Conservation (phyloP, 768 basidiomycete genomes). For the Wakefieldia striispora region DNA sequence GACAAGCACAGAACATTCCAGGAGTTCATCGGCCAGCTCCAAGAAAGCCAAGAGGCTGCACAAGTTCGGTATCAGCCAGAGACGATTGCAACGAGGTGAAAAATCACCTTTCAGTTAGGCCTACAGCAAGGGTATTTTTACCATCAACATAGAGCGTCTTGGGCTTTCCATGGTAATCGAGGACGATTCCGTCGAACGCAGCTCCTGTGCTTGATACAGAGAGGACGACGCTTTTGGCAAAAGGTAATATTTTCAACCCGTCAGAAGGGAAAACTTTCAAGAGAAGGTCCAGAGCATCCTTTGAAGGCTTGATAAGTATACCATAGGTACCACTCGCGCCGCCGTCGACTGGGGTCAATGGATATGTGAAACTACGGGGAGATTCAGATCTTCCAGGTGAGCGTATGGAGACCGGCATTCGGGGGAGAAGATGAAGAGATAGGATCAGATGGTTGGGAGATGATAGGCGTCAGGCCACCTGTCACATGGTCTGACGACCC, state of each 20-base stretch:
- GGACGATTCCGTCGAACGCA: constrained; percentile 74
- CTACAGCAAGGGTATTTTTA: constrained; percentile 76
- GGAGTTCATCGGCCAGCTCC: constrained; percentile 83
- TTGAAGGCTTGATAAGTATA: constrained; percentile 45
- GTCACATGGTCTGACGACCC: constrained; percentile 96
- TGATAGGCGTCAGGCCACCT: constrained; percentile 77
- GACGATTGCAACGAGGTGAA: constrained; percentile 4
- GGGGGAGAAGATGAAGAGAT: constrained; percentile 31
- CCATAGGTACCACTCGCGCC: constrained; percentile 42
- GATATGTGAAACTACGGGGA: constrained; percentile 58
- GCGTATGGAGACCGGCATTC: constrained; percentile 29
- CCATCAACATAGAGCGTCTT: constrained; percentile 85
- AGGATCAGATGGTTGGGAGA: constrained; percentile 43
- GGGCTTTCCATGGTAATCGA: constrained; percentile 65
- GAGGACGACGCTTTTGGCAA: constrained; percentile 73
- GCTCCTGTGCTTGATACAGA: constrained; percentile 65
- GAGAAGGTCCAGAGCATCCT: constrained; percentile 74
- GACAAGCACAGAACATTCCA: constrained; percentile 74
- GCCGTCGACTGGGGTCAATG: constrained; percentile 73
- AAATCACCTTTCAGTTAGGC: constrained; percentile 76
- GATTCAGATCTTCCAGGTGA: constrained; percentile 43
- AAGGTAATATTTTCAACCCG: constrained; percentile 64
- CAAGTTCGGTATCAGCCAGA: neutral
- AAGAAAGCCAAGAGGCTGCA: constrained; percentile 79
- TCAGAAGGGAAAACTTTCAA: constrained; percentile 75